Conservation (phyloP, 225 moss, liverwort and hornwort genomes). For the Polytrichum commune region DNA sequence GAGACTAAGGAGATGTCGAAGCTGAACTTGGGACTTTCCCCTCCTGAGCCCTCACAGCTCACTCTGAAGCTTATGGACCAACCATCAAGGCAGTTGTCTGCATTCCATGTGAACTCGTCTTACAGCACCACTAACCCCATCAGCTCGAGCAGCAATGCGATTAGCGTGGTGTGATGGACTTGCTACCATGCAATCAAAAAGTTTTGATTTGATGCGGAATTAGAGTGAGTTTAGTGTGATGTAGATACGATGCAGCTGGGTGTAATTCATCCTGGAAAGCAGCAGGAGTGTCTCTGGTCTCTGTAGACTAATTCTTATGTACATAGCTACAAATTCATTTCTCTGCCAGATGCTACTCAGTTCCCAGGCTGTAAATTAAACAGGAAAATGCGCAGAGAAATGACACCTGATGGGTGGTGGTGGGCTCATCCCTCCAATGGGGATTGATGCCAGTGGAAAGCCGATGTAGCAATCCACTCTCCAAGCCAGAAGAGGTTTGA, state of each 20-base stretch:
- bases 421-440: conserved; percentile 20
- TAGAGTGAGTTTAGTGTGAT: conserved; percentile 35
- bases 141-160: conserved; percentile 77
- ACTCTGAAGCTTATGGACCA: conserved; percentile 82
- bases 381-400: conserved; percentile 28
- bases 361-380: conserved; percentile 77
- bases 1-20: conserved; percentile 94
- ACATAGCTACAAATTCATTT: conserved; percentile 96
- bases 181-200: conserved; percentile 12
- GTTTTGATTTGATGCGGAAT: conserved; percentile 56
- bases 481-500: conserved; percentile 38
- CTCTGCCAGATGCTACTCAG: conserved; percentile 71
- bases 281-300: conserved; percentile 56
- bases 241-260: conserved; percentile 35
- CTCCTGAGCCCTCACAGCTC: conserved; percentile 86
- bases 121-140: conserved; percentile 66
- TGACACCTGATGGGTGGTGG: conserved; percentile 44
- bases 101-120: conserved; percentile 71
- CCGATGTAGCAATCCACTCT: conserved; percentile 45
- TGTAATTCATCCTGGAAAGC: conserved; percentile 42
- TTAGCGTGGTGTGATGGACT: conserved; percentile 81
- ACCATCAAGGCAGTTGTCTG: conserved; percentile 79
- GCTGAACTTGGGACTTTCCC: conserved; percentile 75
- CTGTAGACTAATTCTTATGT: conserved; percentile 99
- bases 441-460: conserved; percentile 37